Conservation (phyloP, 352 stramenopile species). For the Phytophthora aleatoria region DNA sequence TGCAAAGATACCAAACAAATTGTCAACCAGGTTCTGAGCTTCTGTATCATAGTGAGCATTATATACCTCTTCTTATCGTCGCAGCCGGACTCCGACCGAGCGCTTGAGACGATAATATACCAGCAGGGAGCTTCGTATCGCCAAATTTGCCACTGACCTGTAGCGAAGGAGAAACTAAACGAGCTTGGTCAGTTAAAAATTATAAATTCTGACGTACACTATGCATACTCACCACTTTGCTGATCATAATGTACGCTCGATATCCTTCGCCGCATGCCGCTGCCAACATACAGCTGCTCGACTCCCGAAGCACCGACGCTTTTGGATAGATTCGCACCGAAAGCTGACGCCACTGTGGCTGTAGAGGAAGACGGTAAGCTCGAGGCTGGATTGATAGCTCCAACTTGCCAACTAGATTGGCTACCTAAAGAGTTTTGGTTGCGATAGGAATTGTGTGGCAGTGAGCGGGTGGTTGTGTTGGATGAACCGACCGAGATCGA, state of each 20-base stretch:
- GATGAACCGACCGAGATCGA: slow-evolving; percentile 52
- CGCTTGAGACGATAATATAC: slow-evolving; percentile 53
- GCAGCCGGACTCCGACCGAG: slow-evolving; percentile 42
- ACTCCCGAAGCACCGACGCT: slow-evolving; percentile 6
- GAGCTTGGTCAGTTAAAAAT: slow-evolving; percentile 1
- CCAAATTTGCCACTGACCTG: slow-evolving; percentile 24
- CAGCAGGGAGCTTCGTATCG: slow-evolving; percentile 35
- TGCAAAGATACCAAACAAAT: neutral
- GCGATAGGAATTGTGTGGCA: slow-evolving; percentile 29
- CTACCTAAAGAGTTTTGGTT: slow-evolving; percentile 5
- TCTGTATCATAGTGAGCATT: neutral
- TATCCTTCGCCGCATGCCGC: slow-evolving; percentile 44
- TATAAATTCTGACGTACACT: neutral
- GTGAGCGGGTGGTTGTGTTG: slow-evolving; percentile 52
- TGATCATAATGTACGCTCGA: slow-evolving; percentile 66
- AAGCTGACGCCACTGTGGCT: slow-evolving; percentile 56
- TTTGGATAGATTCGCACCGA: slow-evolving; percentile 30
- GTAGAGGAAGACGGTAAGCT: slow-evolving; percentile 36
- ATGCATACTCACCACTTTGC: slow-evolving; percentile 32
- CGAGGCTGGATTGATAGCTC: slow-evolving; percentile 8
- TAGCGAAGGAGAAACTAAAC: slow-evolving; percentile 20
- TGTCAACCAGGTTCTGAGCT: neutral
- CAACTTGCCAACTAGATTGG: slow-evolving; percentile 32
- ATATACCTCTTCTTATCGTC: slow-evolving; percentile 38
- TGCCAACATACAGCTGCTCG: slow-evolving; percentile 45